Conservation (phyloP, 2,329 filamentous ascomycete genomes). For the Nigrograna mackinnonii region DNA sequence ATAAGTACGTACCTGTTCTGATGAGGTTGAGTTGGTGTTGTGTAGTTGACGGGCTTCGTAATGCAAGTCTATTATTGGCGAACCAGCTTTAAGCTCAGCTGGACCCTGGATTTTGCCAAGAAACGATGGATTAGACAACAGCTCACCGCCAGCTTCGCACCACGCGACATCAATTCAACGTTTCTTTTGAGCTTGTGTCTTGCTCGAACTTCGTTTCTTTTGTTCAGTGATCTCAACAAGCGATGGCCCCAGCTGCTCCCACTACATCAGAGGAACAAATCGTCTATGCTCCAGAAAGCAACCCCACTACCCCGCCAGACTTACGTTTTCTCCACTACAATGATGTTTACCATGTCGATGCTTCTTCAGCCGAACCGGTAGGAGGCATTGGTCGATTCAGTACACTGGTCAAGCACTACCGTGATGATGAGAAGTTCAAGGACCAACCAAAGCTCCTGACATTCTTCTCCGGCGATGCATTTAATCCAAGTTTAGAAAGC, state of each 20-base stretch:
- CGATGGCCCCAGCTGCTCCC: slow-evolving; percentile 23
- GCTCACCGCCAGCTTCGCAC: slow-evolving; percentile 27
- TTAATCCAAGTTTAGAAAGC: slow-evolving; percentile 88
- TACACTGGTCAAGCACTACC: slow-evolving; percentile 76
- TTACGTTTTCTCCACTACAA: slow-evolving; percentile 89
- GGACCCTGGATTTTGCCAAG: slow-evolving; percentile 26
- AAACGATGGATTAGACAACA: slow-evolving; percentile 8
- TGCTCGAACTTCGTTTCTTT: slow-evolving; percentile 3
- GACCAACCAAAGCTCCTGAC: slow-evolving; percentile 71
- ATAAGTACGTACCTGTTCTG: no score
- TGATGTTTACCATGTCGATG: slow-evolving; percentile 89
- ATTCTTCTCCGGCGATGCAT: slow-evolving; percentile 89
- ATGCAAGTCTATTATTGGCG: slow-evolving; percentile 23
- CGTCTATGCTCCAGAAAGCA: slow-evolving; percentile 48
- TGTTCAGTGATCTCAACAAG: slow-evolving; percentile 2
- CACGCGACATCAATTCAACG: background rate
- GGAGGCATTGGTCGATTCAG: slow-evolving; percentile 84
- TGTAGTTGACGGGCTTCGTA: no score
- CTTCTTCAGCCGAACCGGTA: slow-evolving; percentile 75
- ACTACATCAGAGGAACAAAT: slow-evolving; percentile 36
- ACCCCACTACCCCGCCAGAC: slow-evolving; percentile 60
- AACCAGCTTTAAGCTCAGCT: slow-evolving; percentile 15
- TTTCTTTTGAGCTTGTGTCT: background rate
- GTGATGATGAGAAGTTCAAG: slow-evolving; percentile 61
- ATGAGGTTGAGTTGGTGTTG: no score